Conservation (phyloP, 2,329 filamentous ascomycete species). For the Podosphaera xanthii region DNA sequence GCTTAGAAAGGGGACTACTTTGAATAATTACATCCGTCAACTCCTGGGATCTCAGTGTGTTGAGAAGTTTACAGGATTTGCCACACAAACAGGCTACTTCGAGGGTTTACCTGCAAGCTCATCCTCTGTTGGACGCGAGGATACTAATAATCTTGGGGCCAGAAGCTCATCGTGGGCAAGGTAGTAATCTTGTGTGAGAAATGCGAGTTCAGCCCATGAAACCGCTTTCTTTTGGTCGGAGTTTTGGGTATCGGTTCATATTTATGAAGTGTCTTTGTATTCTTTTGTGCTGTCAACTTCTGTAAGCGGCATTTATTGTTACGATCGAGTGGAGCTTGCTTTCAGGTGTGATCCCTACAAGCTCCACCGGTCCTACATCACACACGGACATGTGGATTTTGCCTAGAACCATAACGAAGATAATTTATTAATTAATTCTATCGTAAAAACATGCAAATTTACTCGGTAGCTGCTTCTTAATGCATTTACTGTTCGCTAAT, state of each 20-base stretch:
- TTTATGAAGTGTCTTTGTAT: background rate
- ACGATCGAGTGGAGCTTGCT: background rate
- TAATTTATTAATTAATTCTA: no score
- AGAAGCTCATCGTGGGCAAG: background rate
- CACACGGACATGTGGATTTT: background rate
- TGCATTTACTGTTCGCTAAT: no score
- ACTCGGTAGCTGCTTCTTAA: no score
- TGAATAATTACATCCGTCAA: background rate
- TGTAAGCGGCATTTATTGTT: background rate
- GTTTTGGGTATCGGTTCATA: no score
- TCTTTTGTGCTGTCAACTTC: background rate
- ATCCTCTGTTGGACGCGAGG: background rate
- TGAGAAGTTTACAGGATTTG: background rate
- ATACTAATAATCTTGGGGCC: background rate
- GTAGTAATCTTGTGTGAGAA: background rate
- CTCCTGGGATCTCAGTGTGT: background rate
- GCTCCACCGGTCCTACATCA: background rate
- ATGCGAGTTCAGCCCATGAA: background rate
- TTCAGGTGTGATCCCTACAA: background rate
- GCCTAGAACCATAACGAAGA: no score
- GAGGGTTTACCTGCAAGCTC: background rate
- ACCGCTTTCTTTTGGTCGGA: background rate
- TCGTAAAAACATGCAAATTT: no score
- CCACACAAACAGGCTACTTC: background rate
- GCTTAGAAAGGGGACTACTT: background rate